A percentile compares a stretch with the other conserved stretches of the same genome.
Conservation (phyloP, 208 protist species). For the Porcisia deanei region DNA sequence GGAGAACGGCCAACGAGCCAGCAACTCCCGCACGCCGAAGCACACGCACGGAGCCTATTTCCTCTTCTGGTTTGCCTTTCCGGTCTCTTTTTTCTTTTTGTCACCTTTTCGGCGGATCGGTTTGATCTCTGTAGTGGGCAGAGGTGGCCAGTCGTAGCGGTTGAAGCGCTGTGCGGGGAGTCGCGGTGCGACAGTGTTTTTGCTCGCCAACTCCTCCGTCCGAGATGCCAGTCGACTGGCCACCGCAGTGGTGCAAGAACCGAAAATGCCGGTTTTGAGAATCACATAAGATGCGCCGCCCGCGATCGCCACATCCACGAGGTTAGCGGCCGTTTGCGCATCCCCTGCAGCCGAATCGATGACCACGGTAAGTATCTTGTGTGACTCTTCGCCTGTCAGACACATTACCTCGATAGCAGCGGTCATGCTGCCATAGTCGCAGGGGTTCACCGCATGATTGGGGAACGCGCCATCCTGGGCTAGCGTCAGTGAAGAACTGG, state of each 20-base stretch:
- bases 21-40: neutral
- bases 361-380: neutral
- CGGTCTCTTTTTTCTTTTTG: constrained; percentile 63
- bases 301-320: constrained; percentile 31
- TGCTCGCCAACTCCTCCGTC: constrained; percentile 10
- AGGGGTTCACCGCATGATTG: constrained; percentile 8
- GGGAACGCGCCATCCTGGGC: constrained; percentile 14
- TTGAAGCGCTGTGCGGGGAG: neutral
- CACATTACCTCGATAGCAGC: constrained; percentile 6
- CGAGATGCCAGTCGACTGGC: constrained; percentile 15
- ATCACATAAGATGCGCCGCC: constrained; percentile 13
- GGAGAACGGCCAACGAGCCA: neutral
- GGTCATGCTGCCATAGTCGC: constrained; percentile 8
- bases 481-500: neutral
- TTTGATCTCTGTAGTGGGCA: constrained; percentile 35
- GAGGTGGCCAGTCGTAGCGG: constrained; percentile 4
- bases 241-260: constrained; percentile 4
- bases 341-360: constrained; percentile 12
- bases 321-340: constrained; percentile 14
- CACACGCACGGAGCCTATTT: constrained; percentile 3
- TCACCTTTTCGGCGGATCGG: constrained; percentile 76
- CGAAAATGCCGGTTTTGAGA: constrained; percentile 12
- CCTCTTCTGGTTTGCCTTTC: constrained; percentile 14
- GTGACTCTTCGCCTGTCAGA: neutral
- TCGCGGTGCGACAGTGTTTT: neutral